These are phyloP conservation scores for Aegilops tauschii DNA, from an alignment of 176 grass and related monocot species.

Conservation along the genomic window DNA sequence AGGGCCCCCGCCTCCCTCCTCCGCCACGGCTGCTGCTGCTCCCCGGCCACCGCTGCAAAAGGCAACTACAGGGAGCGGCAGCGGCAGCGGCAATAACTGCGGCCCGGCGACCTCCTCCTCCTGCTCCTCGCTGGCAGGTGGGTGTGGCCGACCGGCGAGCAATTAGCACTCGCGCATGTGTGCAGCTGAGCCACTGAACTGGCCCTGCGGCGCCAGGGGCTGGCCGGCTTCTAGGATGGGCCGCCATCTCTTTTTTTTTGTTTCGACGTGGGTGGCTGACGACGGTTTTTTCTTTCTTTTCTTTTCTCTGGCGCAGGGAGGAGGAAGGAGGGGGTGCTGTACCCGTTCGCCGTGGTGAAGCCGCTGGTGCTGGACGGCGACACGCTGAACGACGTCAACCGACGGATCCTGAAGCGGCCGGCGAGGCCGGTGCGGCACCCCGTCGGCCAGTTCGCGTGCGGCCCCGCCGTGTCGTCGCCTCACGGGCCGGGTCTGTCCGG, in stretches of 20 bases:
- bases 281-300: neutral
- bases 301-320: constrained; percentile 14
- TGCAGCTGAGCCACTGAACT: constrained; percentile 16
- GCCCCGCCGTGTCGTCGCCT: constrained; percentile 36
- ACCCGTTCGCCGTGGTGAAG: constrained; percentile 78
- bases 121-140: constrained; percentile 31
- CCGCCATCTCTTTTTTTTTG: neutral
- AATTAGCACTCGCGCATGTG: constrained; percentile 45
- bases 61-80: neutral
- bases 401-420: constrained; percentile 65
- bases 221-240: neutral
- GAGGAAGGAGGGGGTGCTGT: constrained; percentile 36
- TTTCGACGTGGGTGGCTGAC: neutral
- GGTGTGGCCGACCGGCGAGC: constrained; percentile 7
- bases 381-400: constrained; percentile 78
- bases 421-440: constrained; percentile 70
- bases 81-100: neutral
- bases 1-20: neutral
- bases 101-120: neutral
- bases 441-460: constrained; percentile 59
- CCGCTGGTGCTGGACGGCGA: constrained; percentile 63
- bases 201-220: neutral
- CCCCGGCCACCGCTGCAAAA: constrained; percentile 24
- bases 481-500: constrained; percentile 63
- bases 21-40: constrained; percentile 15